Conservation (phyloP, 2,329 filamentous ascomycete genomes). For the Xylariomycetidae sp. region DNA sequence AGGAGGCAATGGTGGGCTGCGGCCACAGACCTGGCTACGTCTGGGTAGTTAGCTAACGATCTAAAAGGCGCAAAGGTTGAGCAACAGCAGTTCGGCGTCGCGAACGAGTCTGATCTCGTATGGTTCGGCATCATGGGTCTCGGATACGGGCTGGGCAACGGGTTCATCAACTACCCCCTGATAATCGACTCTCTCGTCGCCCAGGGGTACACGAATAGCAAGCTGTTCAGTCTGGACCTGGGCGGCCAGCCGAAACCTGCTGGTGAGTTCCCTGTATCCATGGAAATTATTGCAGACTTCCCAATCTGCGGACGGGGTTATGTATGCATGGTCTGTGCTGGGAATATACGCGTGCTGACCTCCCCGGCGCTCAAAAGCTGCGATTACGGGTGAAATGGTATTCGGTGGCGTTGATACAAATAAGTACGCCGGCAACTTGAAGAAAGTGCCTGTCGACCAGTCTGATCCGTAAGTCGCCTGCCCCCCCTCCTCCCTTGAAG, state of each 20-base stretch:
- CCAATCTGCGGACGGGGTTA: background rate
- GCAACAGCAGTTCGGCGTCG: slow-evolving; percentile 48
- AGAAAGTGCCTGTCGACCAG: slow-evolving; percentile 37
- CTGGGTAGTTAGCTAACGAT: no score
- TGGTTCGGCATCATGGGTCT: slow-evolving; percentile 49
- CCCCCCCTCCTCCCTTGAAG: slow-evolving; percentile 12
- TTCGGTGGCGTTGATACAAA: slow-evolving; percentile 50
- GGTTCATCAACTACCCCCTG: slow-evolving; percentile 46
- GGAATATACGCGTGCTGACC: no score
- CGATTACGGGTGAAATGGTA: slow-evolving; percentile 43
- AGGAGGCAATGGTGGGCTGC: no score
- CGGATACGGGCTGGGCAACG: slow-evolving; percentile 34
- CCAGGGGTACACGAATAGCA: slow-evolving; percentile 43
- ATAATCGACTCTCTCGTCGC: slow-evolving; percentile 45
- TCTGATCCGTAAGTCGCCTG: slow-evolving; percentile 23
- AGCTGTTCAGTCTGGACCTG: slow-evolving; percentile 48
- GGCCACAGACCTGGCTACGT: no score
- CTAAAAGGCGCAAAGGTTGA: slow-evolving; percentile 30
- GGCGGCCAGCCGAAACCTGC: slow-evolving; percentile 28
- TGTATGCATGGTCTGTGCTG: no score
- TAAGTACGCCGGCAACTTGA: slow-evolving; percentile 45
- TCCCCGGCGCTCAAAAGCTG: no score
- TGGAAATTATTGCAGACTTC: no score
- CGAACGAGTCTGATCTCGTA: slow-evolving; percentile 39
- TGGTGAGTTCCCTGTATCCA: slow-evolving; percentile 17